Evolutionary conservation across 257 asterid species (phyloP), one percentile per base, ranked within the genome.

Genomic region (Nicotiana obtusifolia): DNA sequence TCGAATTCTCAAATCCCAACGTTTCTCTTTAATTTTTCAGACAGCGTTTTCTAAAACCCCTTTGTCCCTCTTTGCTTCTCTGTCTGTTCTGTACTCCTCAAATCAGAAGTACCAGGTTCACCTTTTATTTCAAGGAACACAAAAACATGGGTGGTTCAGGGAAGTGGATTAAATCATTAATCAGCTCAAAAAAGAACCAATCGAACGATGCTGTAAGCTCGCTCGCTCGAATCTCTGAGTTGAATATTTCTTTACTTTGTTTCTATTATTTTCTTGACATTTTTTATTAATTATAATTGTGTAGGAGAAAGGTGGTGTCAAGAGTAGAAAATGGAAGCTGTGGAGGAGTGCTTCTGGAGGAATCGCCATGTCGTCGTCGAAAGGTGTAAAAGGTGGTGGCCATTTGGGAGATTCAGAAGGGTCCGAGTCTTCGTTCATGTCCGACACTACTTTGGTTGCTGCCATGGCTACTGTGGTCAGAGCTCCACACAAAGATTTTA

Each of bases 291-390:
- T 66, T 69, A 30, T 53, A 28, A 35, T 24, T 65, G 61, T 84
- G 83, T 64, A 89, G 93, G 94, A 87, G 53, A 91, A 91, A 83
- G 90, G 82, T 52, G 88, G 90, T 56, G 93, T 89, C n/a, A 94
- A 92, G 85, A 88, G 88, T 71, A 90, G 86, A 76, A 96, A 87
- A 78, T 94, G 99, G 99, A 93, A 83, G 95, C 92, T 96, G 8
- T 96, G 99, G 99, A 89, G 98, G 90, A 94, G 90, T 82, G 88
- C 89, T 7, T 92, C 99, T 1, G 95, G 92, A 8, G 95, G 97
- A 24, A 83, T 89, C 16, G 80, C 86, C 28, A 19, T 84, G 81
- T 67, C 84, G 44, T 82, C 89, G 19, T 53, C 33, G 5, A 90
- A 88, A 84, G 84, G 86, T 17, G 80, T 84, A 52, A 91, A 89